A percentile compares a stretch with the other conserved stretches of the same genome.
These are phyloP conservation scores for Raffaelea albimanens DNA, from an alignment of 2,329 filamentous ascomycete species.

Conservation along the genomic window DNA sequence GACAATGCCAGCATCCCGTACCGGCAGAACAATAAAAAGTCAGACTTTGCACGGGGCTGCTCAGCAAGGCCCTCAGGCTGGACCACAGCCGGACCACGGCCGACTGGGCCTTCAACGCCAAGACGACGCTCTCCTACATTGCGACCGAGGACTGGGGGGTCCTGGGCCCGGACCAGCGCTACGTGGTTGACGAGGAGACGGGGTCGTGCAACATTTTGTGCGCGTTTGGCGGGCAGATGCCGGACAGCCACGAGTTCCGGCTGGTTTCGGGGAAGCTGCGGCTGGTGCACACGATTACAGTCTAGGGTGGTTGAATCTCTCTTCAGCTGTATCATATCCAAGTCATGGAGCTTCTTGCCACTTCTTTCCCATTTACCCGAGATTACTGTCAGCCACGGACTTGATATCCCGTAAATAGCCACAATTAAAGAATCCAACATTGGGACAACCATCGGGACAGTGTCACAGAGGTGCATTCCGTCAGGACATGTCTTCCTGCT, in stretches of 20 bases:
- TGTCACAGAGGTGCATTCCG: too few species aligned
- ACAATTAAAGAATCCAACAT: too few species aligned
- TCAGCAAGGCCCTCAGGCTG: slow-evolving; percentile 20
- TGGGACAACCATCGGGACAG: too few species aligned
- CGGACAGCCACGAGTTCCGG: slow-evolving; percentile 24
- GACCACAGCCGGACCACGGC: slow-evolving; percentile 23
- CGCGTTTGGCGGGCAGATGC: slow-evolving; percentile 18
- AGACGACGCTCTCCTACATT: slow-evolving; percentile 18
- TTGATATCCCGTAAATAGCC: too few species aligned
- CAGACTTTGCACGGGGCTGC: slow-evolving; percentile 5
- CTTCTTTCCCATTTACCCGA: too few species aligned
- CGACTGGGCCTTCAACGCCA: slow-evolving; percentile 24
- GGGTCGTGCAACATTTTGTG: slow-evolving; percentile 21
- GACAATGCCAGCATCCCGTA: slow-evolving; percentile 19
- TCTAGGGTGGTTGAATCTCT: too few species aligned
- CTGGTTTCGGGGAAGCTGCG: slow-evolving; percentile 21
- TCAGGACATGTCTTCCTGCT: too few species aligned
- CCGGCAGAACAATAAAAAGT: slow-evolving; percentile 17
- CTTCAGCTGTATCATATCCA: too few species aligned
- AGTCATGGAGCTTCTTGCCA: too few species aligned
- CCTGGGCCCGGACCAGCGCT: slow-evolving; percentile 18
- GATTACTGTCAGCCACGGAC: too few species aligned
- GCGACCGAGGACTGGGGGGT: slow-evolving; percentile 19
- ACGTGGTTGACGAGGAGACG: slow-evolving; percentile 19
- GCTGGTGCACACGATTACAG: slow-evolving; percentile 22